Conservation (phyloP, 257 asterid genomes). For the Jasminum sambac region DNA sequence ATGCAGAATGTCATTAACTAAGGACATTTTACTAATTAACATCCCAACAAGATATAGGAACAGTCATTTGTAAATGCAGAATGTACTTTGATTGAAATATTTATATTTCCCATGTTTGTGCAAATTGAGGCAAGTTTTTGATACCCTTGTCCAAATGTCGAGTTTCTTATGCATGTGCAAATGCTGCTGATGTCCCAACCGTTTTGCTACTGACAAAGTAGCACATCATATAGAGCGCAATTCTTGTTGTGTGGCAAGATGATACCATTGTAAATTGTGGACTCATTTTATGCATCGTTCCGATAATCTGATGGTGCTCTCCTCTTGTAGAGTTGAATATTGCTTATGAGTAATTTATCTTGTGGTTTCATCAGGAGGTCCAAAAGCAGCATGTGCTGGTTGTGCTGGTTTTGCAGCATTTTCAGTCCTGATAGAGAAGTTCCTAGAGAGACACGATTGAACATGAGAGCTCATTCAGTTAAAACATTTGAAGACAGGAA, state of each 20-base stretch:
- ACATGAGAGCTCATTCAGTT: background rate
- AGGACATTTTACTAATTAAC: background rate
- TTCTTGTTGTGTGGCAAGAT: background rate
- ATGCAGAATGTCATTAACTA: background rate
- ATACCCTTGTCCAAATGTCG: background rate
- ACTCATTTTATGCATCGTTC: background rate
- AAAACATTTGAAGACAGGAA: background rate
- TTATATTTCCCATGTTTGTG: background rate
- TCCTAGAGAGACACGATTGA: conserved; percentile 41
- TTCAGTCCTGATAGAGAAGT: conserved; percentile 59
- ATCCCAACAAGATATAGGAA: background rate
- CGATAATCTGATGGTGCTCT: background rate
- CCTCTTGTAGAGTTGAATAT: background rate
- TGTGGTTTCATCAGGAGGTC: conserved; percentile 40
- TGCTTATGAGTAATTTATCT: background rate
- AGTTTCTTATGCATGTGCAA: background rate
- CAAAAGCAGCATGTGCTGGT: conserved; percentile 51
- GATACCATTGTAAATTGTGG: background rate
- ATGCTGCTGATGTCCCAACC: background rate
- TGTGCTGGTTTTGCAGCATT: conserved; percentile 59
- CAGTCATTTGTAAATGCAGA: background rate
- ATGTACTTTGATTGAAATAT: background rate
- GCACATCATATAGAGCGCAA: background rate
- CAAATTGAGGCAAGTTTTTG: background rate
- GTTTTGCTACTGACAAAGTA: background rate